Percentiles rank a stretch among this genome's conserved stretches.
These are phyloP conservation scores for Smallanthus sonchifolius DNA, from an alignment of 129 eudicot species.

Conservation along the genomic window DNA sequence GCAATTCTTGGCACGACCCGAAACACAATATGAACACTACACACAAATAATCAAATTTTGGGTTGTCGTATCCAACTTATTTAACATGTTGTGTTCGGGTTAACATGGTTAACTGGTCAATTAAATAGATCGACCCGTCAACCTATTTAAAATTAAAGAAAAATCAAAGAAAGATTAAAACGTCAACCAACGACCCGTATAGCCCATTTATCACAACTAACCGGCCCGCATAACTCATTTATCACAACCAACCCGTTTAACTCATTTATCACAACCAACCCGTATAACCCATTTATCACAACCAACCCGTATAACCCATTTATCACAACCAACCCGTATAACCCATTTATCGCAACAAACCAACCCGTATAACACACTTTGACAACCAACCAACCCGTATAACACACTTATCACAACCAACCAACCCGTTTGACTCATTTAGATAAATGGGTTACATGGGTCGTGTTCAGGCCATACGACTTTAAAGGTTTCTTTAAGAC, in stretches of 20 bases:
- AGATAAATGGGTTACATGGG: background rate
- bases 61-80: background rate
- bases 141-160: background rate
- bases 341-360: background rate
- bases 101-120: background rate
- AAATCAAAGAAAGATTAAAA: background rate
- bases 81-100: background rate
- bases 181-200: background rate
- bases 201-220: background rate
- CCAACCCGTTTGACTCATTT: background rate
- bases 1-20: background rate
- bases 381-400: background rate
- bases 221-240: no score
- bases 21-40: background rate
- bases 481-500: background rate
- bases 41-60: background rate
- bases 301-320: no score
- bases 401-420: background rate
- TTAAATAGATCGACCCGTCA: background rate
- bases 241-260: background rate
- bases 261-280: background rate
- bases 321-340: background rate
- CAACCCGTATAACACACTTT: background rate
- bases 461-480: background rate
- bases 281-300: background rate